A percentile compares a stretch with the other conserved stretches of the same genome.
phyloP scores from a whole-genome alignment of 371 early-diverging fungal genomes.

The Mortierella sp. region DNA sequence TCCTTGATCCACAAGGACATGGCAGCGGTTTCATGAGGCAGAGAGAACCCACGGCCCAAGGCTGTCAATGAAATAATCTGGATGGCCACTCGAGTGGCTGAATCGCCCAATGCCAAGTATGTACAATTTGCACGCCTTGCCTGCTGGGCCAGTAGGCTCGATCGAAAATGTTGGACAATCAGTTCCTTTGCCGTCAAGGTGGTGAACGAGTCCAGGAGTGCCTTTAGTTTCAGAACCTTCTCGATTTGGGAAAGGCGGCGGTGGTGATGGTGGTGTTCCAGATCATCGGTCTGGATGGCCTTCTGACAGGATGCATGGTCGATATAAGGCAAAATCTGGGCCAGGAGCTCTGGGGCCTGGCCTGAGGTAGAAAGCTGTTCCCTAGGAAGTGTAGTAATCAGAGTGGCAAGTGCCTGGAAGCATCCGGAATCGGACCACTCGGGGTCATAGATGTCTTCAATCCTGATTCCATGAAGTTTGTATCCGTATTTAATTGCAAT shows the following conservation, averaged over 20 bases:
- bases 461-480: slow-evolving; percentile 38
- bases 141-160: slow-evolving; percentile 60
- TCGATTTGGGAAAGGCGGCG: slow-evolving; percentile 4
- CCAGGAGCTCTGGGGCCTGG: slow-evolving; percentile 41
- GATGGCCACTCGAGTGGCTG: slow-evolving; percentile 82
- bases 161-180: slow-evolving; percentile 69
- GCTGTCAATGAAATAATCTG: slow-evolving; percentile 81
- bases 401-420: slow-evolving; percentile 29
- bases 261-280: no score
- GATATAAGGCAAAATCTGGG: slow-evolving; percentile 25
- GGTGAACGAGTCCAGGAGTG: slow-evolving; percentile 44
- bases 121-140: slow-evolving; percentile 63
- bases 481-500: slow-evolving; percentile 39
- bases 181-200: slow-evolving; percentile 68
- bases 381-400: slow-evolving; percentile 40
- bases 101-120: slow-evolving; percentile 80
- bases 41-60: slow-evolving; percentile 87
- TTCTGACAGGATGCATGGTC: neutral
- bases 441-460: slow-evolving; percentile 53
- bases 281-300: neutral
- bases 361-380: slow-evolving; percentile 44
- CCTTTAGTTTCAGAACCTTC: slow-evolving; percentile 28
- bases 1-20: slow-evolving; percentile 62
- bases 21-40: slow-evolving; percentile 80
- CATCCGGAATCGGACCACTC: slow-evolving; percentile 48